These are phyloP conservation scores for Neonothopanus nambi DNA, from an alignment of 1,284 basidiomycete genomes.

Conservation along the genomic window DNA sequence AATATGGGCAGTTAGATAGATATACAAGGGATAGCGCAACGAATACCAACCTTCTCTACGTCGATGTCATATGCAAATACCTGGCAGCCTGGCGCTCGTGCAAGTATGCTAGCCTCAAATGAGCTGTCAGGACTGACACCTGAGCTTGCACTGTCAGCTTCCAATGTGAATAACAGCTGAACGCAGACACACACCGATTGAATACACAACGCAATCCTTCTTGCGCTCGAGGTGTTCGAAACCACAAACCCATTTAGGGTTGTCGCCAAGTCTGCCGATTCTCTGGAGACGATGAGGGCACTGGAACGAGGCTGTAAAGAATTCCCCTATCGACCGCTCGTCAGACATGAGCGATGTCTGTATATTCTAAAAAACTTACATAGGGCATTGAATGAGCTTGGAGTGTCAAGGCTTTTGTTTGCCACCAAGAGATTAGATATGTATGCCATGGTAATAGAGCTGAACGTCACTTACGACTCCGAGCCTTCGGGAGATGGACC, in stretches of 20 bases:
- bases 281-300: background rate
- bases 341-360: background rate
- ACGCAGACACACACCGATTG: background rate
- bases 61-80: background rate
- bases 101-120: background rate
- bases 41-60: background rate
- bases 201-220: conserved; percentile 1
- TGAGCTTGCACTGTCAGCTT: background rate
- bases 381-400: background rate
- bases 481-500: too few species aligned
- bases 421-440: background rate
- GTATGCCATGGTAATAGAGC: too few species aligned
- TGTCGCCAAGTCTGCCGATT: background rate
- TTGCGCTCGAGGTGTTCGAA: background rate
- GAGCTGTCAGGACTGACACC: background rate
- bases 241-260: conserved; percentile 4
- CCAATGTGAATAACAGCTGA: background rate
- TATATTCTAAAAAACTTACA: background rate
- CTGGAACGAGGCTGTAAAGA: background rate
- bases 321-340: background rate
- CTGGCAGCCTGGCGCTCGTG: background rate
- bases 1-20: background rate
- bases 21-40: background rate
- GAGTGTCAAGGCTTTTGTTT: background rate
- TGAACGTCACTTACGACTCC: too few species aligned